These are phyloP conservation scores for Aspergillus ostianus DNA, from an alignment of 495 filamentous ascomycete species.

Conservation along the genomic window DNA sequence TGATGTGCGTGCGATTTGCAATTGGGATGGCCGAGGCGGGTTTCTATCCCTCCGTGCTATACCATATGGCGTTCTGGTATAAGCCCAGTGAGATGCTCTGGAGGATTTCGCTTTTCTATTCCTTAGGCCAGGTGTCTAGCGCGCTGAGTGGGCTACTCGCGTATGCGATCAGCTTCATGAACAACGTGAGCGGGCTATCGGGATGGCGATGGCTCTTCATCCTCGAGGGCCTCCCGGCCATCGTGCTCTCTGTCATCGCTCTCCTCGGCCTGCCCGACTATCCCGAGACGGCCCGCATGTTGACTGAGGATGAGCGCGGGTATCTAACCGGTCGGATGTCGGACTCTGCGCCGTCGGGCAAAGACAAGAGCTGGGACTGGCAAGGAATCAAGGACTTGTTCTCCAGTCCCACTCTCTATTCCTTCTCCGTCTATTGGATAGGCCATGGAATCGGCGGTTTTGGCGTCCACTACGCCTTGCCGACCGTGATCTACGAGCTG, in stretches of 20 bases:
- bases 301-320: conserved; percentile 35
- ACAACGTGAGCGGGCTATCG: conserved; percentile 30
- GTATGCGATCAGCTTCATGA: conserved; percentile 41
- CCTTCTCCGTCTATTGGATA: conserved; percentile 38
- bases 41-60: conserved; percentile 39
- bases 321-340: conserved; percentile 27
- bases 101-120: conserved; percentile 39
- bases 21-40: conserved; percentile 42
- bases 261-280: conserved; percentile 43
- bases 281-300: conserved; percentile 37
- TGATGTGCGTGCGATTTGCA: conserved; percentile 42
- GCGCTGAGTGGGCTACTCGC: conserved; percentile 41
- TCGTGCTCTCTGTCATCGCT: conserved; percentile 32
- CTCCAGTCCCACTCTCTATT: conserved; percentile 34
- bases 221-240: conserved; percentile 43
- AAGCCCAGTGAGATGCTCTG: conserved; percentile 36
- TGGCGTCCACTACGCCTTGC: conserved; percentile 38
- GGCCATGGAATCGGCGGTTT: conserved; percentile 46
- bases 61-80: conserved; percentile 44
- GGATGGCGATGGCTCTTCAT: conserved; percentile 50
- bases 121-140: conserved; percentile 33
- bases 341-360: conserved; percentile 19
- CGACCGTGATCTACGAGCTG: conserved; percentile 45
- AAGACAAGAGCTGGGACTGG: conserved; percentile 31
- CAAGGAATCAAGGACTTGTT: conserved; percentile 26